Evolutionary conservation across 345 rosid species (phyloP), one percentile per base, ranked within the genome.

Genomic region (Aegle marmelos): DNA sequence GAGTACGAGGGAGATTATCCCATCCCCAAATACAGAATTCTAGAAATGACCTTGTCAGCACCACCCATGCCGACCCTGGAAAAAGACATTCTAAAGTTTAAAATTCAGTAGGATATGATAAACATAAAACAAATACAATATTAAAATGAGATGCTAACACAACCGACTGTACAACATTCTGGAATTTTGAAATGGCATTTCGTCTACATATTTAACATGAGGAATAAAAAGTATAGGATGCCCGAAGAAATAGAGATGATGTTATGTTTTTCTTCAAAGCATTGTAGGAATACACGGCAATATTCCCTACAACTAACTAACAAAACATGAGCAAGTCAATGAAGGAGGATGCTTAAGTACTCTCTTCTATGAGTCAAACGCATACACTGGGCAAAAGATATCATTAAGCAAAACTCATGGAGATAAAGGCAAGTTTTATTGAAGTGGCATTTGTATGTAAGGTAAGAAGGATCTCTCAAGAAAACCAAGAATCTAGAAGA

Each of bases 11-110:
- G 45, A 95, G 94, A 86, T 95, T 95, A 80, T 93, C 98, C 96
- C 99, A 93, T 78, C 98, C 99, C 94, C 95, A 90, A 8, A 95
- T 80, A 50, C 97, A 93, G 83, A 93, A 92, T 70, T 95, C 97
- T 6, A 95, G 92, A 86, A 95, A 93, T 25, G 97, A 79, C 83
- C 88, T 93, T 1, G 98, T 90, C 80, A 95, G 77, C 30, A 89
- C 83, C 75, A 92, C 91, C 84, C 96, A 92, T 61, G 84, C 88
- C 5, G 99, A 95, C 4, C 99, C 99, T 95, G 83, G 75, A 78
- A 66, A 72, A 21, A 63, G 76, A 74, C 41, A 30, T 21, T 53
- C 0, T 5, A 53, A 61, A 39, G 58, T 27, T 57, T 17, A 72
- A 75, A 57, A 5, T 30, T 45, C 24, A 36, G 50, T 45, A 45